Evolutionary conservation across 768 basidiomycete species (phyloP), one percentile per base, ranked within the genome.

Genomic region (Collybia sordida): DNA sequence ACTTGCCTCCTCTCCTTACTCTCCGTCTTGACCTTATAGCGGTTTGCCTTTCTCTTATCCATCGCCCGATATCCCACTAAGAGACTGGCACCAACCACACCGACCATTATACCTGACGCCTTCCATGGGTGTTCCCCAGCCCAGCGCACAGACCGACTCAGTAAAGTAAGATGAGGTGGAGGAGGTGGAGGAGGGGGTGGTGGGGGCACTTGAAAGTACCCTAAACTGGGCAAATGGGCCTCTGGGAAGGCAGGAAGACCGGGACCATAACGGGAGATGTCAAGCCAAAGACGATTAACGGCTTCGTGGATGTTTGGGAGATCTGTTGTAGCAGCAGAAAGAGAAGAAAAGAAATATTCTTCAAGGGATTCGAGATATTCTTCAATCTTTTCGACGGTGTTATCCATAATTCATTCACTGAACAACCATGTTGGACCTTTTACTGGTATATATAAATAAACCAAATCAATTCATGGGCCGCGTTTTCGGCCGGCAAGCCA

Each of bases 241-340:
- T 77, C 75, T 34, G 73, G 74, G 51, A 81, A 73, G 17, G 73
- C 64, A 17, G 79, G 76, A 57, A 90, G 74, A 39, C 79, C 77
- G 15, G 87, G 89, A 19, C 91, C 90, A 64, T 88, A 91, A 49
- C 91, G 84, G 41, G 87, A 78, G 53, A 93, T 81, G 61, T 93
- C 90, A 19, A 81, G 67, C 86, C 88, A 91, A 49, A 92, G 72
- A 21, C 83, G 78, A 55, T 87, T 78, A 18, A 85, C 66, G 24
- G 81, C 77, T 52, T 90, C 85, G 49, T 81, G 79, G 41, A 90
- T 70, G 56, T 75, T 80, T 35, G 84, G 82, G 40, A 90, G 69
- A 58, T 82, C 80, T 24, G 81, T 74, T 0, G 81, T 78, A 4
- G 80, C 83, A 14, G 80, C 70, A 37, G 78, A 69, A 19, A 86